These are phyloP conservation scores for Leptomonas seymouri DNA, from an alignment of 208 protist genomes.

Conservation along the genomic window DNA sequence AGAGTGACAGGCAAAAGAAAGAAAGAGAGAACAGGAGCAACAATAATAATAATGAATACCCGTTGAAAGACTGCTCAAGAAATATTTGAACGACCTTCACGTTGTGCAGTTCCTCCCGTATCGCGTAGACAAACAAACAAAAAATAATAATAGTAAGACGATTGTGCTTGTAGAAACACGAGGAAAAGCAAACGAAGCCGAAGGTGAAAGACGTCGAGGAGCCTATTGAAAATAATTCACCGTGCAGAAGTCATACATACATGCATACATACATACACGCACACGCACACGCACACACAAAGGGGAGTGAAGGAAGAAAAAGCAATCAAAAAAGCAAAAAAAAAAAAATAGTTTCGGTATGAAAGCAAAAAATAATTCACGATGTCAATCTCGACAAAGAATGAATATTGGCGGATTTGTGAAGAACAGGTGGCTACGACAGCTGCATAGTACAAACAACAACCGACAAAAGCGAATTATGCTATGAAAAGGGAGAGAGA, in stretches of 20 bases:
- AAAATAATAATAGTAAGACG: background rate
- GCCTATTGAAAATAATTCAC: too few species aligned
- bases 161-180: conserved; percentile 11
- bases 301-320: too few species aligned
- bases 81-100: conserved; percentile 7
- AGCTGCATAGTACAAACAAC: too few species aligned
- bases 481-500: background rate
- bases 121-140: background rate
- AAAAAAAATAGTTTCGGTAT: conserved; percentile 29
- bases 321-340: conserved; percentile 8
- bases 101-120: conserved; percentile 1
- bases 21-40: background rate
- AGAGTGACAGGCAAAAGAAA: conserved; percentile 1
- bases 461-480: background rate
- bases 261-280: too few species aligned
- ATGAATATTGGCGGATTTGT: background rate
- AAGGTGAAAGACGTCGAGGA: conserved; percentile 8
- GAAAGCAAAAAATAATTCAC: too few species aligned
- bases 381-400: background rate
- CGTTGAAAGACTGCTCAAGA: conserved; percentile 3
- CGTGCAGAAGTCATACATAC: too few species aligned
- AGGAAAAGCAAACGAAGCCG: background rate
- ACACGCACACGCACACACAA: too few species aligned
- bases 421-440: background rate
- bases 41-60: conserved; percentile 4